These are phyloP conservation scores for Rosa rugosa DNA, from an alignment of 306 rosid genomes.

Conservation along the genomic window DNA sequence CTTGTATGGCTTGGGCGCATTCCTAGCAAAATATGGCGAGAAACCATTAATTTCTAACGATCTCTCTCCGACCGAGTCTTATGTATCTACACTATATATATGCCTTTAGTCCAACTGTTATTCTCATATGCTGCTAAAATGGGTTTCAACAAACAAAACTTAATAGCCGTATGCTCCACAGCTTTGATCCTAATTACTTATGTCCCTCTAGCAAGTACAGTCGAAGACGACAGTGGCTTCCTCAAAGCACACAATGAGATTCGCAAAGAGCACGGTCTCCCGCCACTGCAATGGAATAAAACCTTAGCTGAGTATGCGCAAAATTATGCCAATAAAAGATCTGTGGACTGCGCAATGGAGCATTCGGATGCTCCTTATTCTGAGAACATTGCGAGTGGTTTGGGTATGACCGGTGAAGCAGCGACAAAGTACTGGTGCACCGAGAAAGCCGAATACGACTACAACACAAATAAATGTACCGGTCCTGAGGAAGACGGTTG, in stretches of 20 bases:
- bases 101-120: too few species aligned
- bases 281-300: slow-evolving; percentile 8
- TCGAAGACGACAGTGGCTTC: too few species aligned
- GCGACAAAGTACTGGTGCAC: slow-evolving; percentile 49
- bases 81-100: too few species aligned
- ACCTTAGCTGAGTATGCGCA: slow-evolving; percentile 41
- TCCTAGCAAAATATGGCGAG: too few species aligned
- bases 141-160: background rate
- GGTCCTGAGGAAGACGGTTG: slow-evolving; percentile 41
- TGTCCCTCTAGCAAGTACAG: too few species aligned
- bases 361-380: slow-evolving; percentile 53
- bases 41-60: too few species aligned
- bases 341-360: slow-evolving; percentile 34
- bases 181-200: background rate
- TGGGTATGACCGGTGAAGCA: slow-evolving; percentile 29
- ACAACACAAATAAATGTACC: slow-evolving; percentile 36
- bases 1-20: too few species aligned
- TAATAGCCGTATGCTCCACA: background rate
- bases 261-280: slow-evolving; percentile 9
- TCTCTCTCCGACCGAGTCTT: too few species aligned
- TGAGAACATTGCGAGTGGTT: slow-evolving; percentile 48
- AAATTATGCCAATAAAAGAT: slow-evolving; percentile 35
- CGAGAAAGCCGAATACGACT: slow-evolving; percentile 44
- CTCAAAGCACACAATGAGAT: background rate
- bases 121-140: background rate